Base-by-base conservation (phyloP, 2,329 filamentous ascomycete genomes). In the Colletotrichum karsti region DNA sequence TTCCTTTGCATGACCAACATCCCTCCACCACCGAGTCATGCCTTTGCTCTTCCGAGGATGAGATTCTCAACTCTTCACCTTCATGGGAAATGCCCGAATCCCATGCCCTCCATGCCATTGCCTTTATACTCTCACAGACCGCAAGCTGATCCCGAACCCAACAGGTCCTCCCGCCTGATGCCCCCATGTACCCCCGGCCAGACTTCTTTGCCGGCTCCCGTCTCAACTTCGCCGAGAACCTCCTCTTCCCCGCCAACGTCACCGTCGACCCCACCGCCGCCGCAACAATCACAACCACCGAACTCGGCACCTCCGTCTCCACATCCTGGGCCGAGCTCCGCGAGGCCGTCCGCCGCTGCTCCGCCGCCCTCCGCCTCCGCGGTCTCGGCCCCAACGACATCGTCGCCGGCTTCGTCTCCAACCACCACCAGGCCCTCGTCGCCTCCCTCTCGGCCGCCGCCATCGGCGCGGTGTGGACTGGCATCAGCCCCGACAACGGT, bases 221-320 rank as follows among this genome's bases (percentile, higher is more conserved):
- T 65, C 85, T 98, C 71, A 99, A 98, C 79, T 98, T 98, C 77
- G 95, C 95, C 26, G 93, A 98, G 82, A 99, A 99, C 78, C 85
- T 98, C 60, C 89, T 99, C 4, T 98, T 91, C 77, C 95, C 95
- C 4, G 84, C 84, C 55, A 82, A 87, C 39, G 80, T 80, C 22
- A 74, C 81, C 13, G 79, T 90, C 7, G 82, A 91, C 70, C 87
- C 91, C 56, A 79, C 89, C 50, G 84, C 87, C 5, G 80, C 88
- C 7, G 95, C 95, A 18, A 86, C 97, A 50, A 92, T 98, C 73
- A 93, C 92, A 26, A 91, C 89, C 4, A 97, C 94, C 10, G 95
- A 98, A 81, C 78, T 84, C 13, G 85, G 88, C 56, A 87, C 92
- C 73, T 83, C 84, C 28, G 77, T 80, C 55, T 77, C 79, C 61